Evolutionary conservation across 495 filamentous ascomycete species (phyloP).

Genomic region (Hyphodiscus hymeniophilus): DNA sequence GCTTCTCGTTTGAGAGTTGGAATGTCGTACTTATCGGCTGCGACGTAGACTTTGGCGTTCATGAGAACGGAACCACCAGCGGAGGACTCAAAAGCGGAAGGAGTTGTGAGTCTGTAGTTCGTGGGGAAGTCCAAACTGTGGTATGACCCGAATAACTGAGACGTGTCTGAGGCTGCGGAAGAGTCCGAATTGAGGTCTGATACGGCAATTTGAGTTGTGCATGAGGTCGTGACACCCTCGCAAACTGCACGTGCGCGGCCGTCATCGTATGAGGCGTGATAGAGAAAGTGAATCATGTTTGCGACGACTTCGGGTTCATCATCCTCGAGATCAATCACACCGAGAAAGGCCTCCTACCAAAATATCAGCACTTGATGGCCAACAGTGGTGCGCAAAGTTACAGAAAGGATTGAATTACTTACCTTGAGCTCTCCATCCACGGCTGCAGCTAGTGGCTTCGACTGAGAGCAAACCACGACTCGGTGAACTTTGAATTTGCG

Average conservation of each 20-base stretch:
- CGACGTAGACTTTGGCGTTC: slow-evolving; percentile 5
- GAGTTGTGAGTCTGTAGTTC: no score
- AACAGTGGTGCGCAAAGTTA: neutral
- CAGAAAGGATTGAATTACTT: slow-evolving; percentile 1
- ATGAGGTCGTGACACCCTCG: no score
- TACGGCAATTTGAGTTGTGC: no score
- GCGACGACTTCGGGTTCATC: slow-evolving; percentile 11
- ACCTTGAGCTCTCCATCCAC: slow-evolving; percentile 11
- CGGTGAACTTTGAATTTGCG: slow-evolving; percentile 11
- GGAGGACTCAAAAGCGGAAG: no score
- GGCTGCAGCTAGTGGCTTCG: slow-evolving; percentile 7
- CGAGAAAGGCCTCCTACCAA: neutral
- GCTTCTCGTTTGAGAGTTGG: neutral
- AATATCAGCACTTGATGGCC: neutral
- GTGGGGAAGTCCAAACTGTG: no score
- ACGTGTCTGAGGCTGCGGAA: neutral
- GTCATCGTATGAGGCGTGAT: slow-evolving; percentile 2
- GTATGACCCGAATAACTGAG: no score
- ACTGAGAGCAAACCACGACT: slow-evolving; percentile 13
- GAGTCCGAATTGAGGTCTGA: neutral
- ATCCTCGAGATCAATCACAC: slow-evolving; percentile 6
- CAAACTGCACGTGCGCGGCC: no score
- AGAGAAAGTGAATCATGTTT: slow-evolving; percentile 8
- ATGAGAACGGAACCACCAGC: slow-evolving; percentile 1
- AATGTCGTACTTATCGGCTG: slow-evolving; percentile 10